These are phyloP conservation scores for Ascochyta koolunga DNA, from an alignment of 2,329 filamentous ascomycete genomes.

Conservation along the genomic window DNA sequence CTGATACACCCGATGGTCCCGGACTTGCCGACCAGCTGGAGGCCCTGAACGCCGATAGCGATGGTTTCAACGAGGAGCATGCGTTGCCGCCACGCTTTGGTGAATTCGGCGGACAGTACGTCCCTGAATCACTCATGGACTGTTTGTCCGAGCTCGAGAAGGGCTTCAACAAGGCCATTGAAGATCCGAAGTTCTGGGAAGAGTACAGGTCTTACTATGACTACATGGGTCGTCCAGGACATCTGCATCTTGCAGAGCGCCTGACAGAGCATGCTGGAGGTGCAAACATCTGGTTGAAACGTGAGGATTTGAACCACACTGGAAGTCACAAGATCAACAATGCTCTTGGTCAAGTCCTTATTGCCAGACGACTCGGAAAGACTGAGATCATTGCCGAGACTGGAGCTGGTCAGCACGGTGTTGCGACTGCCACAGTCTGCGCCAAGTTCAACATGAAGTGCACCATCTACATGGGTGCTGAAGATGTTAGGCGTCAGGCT, in stretches of 20 bases:
- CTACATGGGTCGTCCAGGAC: constrained; percentile 94
- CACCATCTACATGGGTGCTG: constrained; percentile 97
- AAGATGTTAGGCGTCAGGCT: constrained; percentile 94
- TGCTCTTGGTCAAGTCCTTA: constrained; percentile 87
- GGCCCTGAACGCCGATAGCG: constrained; percentile 70
- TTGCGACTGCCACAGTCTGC: constrained; percentile 95
- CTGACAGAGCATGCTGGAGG: constrained; percentile 88
- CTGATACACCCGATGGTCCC: constrained; percentile 61
- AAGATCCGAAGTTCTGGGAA: constrained; percentile 94
- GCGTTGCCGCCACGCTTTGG: constrained; percentile 87
- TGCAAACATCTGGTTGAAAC: constrained; percentile 96
- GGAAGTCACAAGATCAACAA: constrained; percentile 99
- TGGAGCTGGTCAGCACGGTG: constrained; percentile 95
- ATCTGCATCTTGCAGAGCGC: constrained; percentile 85
- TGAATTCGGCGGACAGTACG: constrained; percentile 96
- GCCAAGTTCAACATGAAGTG: constrained; percentile 99
- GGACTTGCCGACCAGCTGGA: constrained; percentile 84
- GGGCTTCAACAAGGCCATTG: constrained; percentile 85
- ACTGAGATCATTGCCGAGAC: constrained; percentile 98
- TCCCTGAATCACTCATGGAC: constrained; percentile 97
- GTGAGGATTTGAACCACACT: constrained; percentile 96
- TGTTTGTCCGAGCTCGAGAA: constrained; percentile 88
- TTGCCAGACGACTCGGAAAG: constrained; percentile 87
- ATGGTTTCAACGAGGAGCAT: constrained; percentile 37
- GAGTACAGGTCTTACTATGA: constrained; percentile 95